Percentiles rank a stretch among this genome's conserved stretches.
These are phyloP conservation scores for Heracleum sosnowskyi DNA, from an alignment of 129 eudicot species.

Conservation along the genomic window DNA sequence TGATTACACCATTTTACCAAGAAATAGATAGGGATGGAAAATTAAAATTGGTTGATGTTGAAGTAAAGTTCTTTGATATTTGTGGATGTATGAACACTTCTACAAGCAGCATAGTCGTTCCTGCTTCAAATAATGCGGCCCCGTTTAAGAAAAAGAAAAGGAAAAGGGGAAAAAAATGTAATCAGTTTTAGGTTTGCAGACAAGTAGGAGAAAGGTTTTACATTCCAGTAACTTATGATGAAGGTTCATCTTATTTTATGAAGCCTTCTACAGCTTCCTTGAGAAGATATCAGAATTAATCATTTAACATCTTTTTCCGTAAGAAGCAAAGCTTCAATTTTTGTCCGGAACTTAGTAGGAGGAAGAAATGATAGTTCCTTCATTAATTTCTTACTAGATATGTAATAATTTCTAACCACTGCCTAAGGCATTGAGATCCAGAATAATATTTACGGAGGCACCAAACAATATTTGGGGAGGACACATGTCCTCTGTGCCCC, in stretches of 20 bases:
- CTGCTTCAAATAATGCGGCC: not conserved
- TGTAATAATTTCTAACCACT: not conserved
- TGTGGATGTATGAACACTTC: not conserved
- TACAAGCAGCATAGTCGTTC: not conserved
- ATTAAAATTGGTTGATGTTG: not conserved
- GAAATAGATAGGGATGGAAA: not conserved
- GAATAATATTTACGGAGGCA: no score
- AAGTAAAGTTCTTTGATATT: not conserved
- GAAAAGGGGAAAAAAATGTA: no score
- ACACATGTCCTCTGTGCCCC: no score
- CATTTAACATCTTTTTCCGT: not conserved
- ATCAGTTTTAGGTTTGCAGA: not conserved
- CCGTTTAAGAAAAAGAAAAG: not conserved
- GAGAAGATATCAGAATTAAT: not conserved
- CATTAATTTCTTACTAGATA: not conserved
- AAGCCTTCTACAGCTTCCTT: not conserved
- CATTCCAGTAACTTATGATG: not conserved
- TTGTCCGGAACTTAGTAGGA: not conserved
- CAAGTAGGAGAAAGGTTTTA: not conserved
- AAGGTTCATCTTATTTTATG: not conserved
- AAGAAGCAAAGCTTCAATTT: not conserved
- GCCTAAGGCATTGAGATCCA: not conserved
- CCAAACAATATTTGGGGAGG: no score
- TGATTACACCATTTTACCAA: constrained; percentile 8
- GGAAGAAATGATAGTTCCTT: not conserved